A percentile compares a stretch with the other conserved stretches of the same genome.
These are phyloP conservation scores for Oryza coarctata DNA, from an alignment of 176 grass and related monocot genomes.

Conservation along the genomic window DNA sequence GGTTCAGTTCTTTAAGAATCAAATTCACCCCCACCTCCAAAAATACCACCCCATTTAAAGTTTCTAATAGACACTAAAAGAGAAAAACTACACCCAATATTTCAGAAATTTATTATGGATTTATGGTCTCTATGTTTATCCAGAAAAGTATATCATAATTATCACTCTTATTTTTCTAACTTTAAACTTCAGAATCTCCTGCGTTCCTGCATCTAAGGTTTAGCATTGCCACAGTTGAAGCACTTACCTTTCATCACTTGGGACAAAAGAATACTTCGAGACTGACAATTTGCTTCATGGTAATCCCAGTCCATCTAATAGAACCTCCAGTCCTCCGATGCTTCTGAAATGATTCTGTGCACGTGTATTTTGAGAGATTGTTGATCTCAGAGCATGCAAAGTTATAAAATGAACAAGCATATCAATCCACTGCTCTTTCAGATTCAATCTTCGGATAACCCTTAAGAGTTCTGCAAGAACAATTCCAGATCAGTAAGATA, in stretches of 20 bases:
- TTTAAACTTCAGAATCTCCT: not conserved
- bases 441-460: slow-evolving; percentile 87
- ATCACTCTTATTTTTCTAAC: too few species aligned
- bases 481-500: slow-evolving; percentile 32
- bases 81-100: too few species aligned
- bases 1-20: too few species aligned
- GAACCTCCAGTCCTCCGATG: slow-evolving; percentile 94
- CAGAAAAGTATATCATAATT: too few species aligned
- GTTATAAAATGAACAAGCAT: slow-evolving; percentile 84
- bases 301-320: slow-evolving; percentile 91
- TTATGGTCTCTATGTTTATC: too few species aligned
- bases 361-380: slow-evolving; percentile 82
- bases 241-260: slow-evolving; percentile 68
- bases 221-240: not conserved
- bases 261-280: slow-evolving; percentile 57
- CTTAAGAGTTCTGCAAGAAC: slow-evolving; percentile 89
- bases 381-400: slow-evolving; percentile 71
- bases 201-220: not conserved
- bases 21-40: too few species aligned
- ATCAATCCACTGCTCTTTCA: slow-evolving; percentile 95
- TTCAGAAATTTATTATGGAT: too few species aligned
- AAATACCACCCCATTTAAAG: too few species aligned
- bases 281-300: slow-evolving; percentile 88
- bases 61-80: too few species aligned
- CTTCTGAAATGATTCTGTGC: slow-evolving; percentile 99